These are phyloP conservation scores for Neofusicoccum ribis DNA, from an alignment of 2,329 filamentous ascomycete species.

Conservation along the genomic window DNA sequence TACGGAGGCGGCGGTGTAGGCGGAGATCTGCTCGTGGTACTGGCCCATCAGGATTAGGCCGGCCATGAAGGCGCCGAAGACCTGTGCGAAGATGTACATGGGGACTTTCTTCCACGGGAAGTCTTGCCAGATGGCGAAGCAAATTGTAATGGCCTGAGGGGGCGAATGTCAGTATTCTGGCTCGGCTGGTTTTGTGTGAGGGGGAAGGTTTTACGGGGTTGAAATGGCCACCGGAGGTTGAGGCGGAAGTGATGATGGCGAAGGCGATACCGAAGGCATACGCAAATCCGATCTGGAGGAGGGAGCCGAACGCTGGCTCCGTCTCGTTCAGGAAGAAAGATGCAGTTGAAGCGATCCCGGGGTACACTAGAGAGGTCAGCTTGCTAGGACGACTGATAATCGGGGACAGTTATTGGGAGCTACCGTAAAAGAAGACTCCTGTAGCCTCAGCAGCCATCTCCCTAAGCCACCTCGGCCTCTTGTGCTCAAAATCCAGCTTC, in stretches of 20 bases:
- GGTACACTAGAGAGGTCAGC: slow-evolving; percentile 30
- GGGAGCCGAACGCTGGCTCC: slow-evolving; percentile 48
- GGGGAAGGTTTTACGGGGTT: slow-evolving; percentile 40
- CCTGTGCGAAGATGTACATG: slow-evolving; percentile 57
- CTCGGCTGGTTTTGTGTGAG: slow-evolving; percentile 38
- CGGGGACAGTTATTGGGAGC: too few species aligned
- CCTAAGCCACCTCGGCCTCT: slow-evolving; percentile 54
- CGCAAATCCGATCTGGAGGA: slow-evolving; percentile 58
- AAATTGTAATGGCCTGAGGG: slow-evolving; percentile 37
- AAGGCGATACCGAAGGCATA: slow-evolving; percentile 61
- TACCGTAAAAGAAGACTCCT: slow-evolving; percentile 58
- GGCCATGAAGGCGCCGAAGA: slow-evolving; percentile 58
- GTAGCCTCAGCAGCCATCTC: slow-evolving; percentile 59
- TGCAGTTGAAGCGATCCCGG: slow-evolving; percentile 56
- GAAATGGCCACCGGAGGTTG: slow-evolving; percentile 58
- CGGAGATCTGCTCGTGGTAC: slow-evolving; percentile 55
- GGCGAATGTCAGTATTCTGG: background rate
- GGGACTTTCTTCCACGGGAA: slow-evolving; percentile 62
- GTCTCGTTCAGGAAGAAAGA: slow-evolving; percentile 51
- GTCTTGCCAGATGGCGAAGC: slow-evolving; percentile 53
- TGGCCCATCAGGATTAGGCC: slow-evolving; percentile 57
- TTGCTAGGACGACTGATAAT: too few species aligned
- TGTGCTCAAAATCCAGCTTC: slow-evolving; percentile 56
- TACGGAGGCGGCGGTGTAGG: slow-evolving; percentile 41
- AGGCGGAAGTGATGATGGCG: slow-evolving; percentile 58